phyloP scores from a whole-genome alignment of 768 basidiomycete species.

The Podaxis mareebaensis region DNA sequence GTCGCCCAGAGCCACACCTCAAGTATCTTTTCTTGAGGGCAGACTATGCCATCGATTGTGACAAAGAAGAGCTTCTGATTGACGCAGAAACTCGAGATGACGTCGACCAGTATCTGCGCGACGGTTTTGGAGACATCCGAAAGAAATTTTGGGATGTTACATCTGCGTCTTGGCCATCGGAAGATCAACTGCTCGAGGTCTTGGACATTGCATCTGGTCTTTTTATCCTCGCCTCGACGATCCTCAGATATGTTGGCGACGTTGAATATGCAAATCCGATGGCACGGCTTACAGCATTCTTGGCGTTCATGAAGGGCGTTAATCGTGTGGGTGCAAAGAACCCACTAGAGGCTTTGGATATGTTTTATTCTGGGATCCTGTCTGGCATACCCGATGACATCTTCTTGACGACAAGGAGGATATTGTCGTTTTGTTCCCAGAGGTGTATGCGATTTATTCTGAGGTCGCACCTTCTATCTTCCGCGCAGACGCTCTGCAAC shows the following conservation, averaged over 20 bases:
- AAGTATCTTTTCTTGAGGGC: neutral
- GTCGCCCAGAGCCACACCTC: neutral
- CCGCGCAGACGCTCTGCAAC: too few relatives aligned
- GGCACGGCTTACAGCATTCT: neutral
- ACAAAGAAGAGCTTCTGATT: neutral
- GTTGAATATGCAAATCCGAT: constrained; percentile 1
- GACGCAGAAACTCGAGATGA: neutral
- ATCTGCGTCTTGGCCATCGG: neutral
- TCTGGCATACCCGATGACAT: too few relatives aligned
- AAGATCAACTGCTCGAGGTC: neutral
- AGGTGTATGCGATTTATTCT: too few relatives aligned
- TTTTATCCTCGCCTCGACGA: constrained; percentile 3
- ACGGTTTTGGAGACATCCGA: neutral
- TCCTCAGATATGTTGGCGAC: constrained; percentile 14
- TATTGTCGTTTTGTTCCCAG: too few relatives aligned
- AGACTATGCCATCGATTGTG: too few relatives aligned
- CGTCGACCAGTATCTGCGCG: neutral
- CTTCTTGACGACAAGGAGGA: too few relatives aligned
- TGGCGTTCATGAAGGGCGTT: too few relatives aligned
- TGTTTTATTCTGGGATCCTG: too few relatives aligned
- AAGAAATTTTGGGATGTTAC: neutral
- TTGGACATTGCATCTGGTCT: neutral
- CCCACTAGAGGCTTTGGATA: too few relatives aligned
- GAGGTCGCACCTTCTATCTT: too few relatives aligned
- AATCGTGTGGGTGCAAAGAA: too few relatives aligned